Percentiles rank a stretch among this genome's conserved stretches.
phyloP scores from a whole-genome alignment of 2,329 filamentous ascomycete species.

The Paramyrothecium roridum region DNA sequence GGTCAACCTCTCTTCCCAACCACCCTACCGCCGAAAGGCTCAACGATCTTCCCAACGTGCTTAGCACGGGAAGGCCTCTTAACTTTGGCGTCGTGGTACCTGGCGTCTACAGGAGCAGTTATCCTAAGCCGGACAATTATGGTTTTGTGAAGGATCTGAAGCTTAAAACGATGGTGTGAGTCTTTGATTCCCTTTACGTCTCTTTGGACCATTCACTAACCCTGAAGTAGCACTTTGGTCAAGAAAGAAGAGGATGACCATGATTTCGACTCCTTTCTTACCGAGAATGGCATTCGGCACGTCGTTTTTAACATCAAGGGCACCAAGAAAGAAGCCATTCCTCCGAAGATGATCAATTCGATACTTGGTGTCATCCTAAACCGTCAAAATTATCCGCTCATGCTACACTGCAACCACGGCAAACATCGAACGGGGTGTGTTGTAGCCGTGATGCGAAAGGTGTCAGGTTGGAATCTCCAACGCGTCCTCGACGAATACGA shows the following conservation, averaged over 20 bases:
- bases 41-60: not conserved
- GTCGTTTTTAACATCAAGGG: conserved; percentile 74
- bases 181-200: conserved; percentile 10
- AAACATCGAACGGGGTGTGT: conserved; percentile 92
- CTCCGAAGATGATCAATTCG: conserved; percentile 62
- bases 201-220: conserved; percentile 9
- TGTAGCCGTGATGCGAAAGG: conserved; percentile 73
- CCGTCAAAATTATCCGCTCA: conserved; percentile 70
- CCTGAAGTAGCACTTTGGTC: conserved; percentile 52
- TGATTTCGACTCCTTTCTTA: conserved; percentile 60
- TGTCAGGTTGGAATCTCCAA: conserved; percentile 63
- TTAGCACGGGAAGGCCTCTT: conserved; percentile 37
- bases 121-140: conserved; percentile 69
- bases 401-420: conserved; percentile 93
- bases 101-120: conserved; percentile 79
- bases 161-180: conserved; percentile 78
- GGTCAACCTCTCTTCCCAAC: conserved; percentile 4
- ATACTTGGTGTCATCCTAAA: conserved; percentile 73
- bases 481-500: conserved; percentile 71
- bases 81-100: conserved; percentile 78
- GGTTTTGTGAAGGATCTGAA: conserved; percentile 64
- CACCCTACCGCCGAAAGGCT: not conserved
- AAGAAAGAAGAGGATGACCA: conserved; percentile 55
- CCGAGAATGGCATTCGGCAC: conserved; percentile 65
- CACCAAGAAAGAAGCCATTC: conserved; percentile 80